phyloP scores from a whole-genome alignment of 176 grass and related monocot genomes.

The Bonia amplexicaulis region DNA sequence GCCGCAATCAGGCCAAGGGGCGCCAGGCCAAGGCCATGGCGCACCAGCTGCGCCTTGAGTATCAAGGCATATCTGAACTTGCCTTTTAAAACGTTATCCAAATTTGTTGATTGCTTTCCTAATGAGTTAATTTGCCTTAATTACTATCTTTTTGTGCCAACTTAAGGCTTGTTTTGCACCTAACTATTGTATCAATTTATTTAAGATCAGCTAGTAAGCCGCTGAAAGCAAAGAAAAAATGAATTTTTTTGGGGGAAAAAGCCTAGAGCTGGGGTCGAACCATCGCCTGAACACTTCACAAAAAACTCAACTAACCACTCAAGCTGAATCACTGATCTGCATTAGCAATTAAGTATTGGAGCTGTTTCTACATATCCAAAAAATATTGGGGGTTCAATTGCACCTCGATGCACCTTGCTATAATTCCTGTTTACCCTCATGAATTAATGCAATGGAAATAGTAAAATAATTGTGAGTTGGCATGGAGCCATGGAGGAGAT shows the following conservation, averaged over 20 bases:
- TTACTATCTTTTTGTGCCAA: not conserved
- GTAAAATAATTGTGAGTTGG: not conserved
- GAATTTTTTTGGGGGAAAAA: not conserved
- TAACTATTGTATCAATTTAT: not conserved
- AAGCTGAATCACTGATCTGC: not conserved
- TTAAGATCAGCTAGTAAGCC: not conserved
- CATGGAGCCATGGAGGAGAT: not conserved
- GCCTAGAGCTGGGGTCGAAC: not conserved
- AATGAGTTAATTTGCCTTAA: not conserved
- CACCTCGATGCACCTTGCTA: not conserved
- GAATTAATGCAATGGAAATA: not conserved
- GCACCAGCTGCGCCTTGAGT: no score
- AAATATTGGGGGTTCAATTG: not conserved
- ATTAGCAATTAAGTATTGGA: not conserved
- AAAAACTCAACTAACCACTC: not conserved
- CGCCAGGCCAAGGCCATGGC: no score
- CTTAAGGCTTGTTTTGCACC: not conserved
- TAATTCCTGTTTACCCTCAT: not conserved
- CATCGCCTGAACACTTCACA: not conserved
- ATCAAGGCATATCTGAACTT: no score
- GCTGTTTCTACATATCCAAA: not conserved
- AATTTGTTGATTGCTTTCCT: no score
- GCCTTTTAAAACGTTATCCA: no score
- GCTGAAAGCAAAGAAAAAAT: not conserved
- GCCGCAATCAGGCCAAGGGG: no score